These are phyloP conservation scores for Torulaspora gathmanii DNA, from an alignment of 805 yeast species.

Conservation along the genomic window DNA sequence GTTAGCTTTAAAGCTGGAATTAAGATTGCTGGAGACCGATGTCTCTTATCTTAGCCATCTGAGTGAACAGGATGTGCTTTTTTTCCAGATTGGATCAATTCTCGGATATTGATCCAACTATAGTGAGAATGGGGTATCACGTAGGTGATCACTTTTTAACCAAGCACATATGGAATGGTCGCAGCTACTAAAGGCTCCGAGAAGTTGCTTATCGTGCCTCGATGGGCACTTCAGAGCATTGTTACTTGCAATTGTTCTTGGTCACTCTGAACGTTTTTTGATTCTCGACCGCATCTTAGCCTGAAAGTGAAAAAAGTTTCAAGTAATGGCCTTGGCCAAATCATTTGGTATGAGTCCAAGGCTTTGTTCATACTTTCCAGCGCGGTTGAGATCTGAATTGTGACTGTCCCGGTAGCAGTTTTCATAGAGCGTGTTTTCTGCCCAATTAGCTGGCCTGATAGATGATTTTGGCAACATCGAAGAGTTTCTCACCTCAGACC, in stretches of 20 bases:
- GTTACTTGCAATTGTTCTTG: neutral
- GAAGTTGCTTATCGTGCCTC: too few relatives aligned
- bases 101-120: too few relatives aligned
- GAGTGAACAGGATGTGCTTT: too few relatives aligned
- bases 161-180: too few relatives aligned
- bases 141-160: too few relatives aligned
- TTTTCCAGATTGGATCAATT: too few relatives aligned
- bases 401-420: neutral
- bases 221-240: too few relatives aligned
- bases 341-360: neutral
- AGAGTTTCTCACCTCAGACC: slow-evolving; percentile 1
- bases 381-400: neutral
- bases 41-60: too few relatives aligned
- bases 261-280: neutral
- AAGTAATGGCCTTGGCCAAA: neutral
- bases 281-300: neutral
- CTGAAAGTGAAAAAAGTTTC: slow-evolving; percentile 2
- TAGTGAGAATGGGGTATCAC: too few relatives aligned
- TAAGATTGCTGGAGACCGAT: too few relatives aligned
- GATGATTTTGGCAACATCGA: slow-evolving; percentile 5
- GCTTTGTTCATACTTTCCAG: neutral
- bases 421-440: neutral
- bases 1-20: too few relatives aligned
- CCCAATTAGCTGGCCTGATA: neutral
- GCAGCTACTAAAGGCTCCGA: too few relatives aligned